Evolutionary conservation across 1,139 yeast genomes (phyloP), one percentile per base, ranked within the genome.

Genomic region (Yamadazyma atmosphaerica): DNA sequence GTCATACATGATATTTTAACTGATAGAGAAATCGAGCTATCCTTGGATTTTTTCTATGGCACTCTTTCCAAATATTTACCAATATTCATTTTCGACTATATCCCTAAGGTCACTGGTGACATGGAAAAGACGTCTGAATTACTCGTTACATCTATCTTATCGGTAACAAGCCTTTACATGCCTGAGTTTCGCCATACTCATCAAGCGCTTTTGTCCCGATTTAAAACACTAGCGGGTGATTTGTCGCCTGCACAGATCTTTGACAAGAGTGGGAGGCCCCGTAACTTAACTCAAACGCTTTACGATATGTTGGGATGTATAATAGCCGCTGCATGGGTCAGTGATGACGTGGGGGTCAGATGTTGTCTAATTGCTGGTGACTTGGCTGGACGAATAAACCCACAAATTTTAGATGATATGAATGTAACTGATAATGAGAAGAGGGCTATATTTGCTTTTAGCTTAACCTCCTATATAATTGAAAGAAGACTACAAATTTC

Each of bases 401-500:
- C 43, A 10, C 42, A 34, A 18, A 30, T 33, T 3, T 21, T 40
- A 6, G 41, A 40, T 2, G 28, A 15, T 15, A 25, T 40, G 15
- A 27, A 40, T 25, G 21, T 40, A 4, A 33, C 26, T 18, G 18
- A 19, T 2, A 27, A 18, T 5, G 15, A 33, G 9, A 40, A 30
- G 30, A 35, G 33, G 15, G 42, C 42, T 12, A 39, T 37, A 6
- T 42, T 40, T 35, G 45, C 45, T 3, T 40, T 42, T 19, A 40
- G 38, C 19, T 22, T 42, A 6, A 35, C 43, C 3, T 30, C 40
- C 11, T 42, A 42, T 25, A 42, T 42, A 4, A 40, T 42, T 22
- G 45, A 42, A 26, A 34, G 39, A 23, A 42, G 45, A 35, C 15
- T 42, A 23, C 39, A 34, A 16, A 42, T 42, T 9, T 42, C 45